Percentiles rank a stretch among this genome's conserved stretches.
phyloP scores from a whole-genome alignment of 108 stramenopile genomes.

The Cyclotella cryptica region DNA sequence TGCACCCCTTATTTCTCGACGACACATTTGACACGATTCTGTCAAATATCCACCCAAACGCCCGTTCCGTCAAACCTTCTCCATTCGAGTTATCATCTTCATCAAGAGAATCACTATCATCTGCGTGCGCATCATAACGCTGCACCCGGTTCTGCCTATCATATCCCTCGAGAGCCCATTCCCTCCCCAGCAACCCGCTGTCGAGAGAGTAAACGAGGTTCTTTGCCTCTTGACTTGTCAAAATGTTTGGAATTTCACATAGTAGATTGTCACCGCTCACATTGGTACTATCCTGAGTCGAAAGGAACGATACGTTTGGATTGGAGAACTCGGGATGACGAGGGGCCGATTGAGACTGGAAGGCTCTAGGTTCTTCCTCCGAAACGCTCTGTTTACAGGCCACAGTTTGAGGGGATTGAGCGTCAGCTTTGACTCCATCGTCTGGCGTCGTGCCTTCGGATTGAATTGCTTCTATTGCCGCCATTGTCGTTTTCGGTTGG shows the following conservation, averaged over 20 bases:
- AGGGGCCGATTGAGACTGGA: not conserved
- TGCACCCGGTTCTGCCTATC: slow-evolving; percentile 70
- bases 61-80: slow-evolving; percentile 12
- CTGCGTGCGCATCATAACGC: slow-evolving; percentile 37
- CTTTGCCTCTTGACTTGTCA: slow-evolving; percentile 31
- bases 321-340: slow-evolving; percentile 23
- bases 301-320: slow-evolving; percentile 11
- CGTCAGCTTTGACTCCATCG: too few species aligned
- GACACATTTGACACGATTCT: slow-evolving; percentile 10
- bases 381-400: too few species aligned
- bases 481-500: not conserved
- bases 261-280: not conserved
- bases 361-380: not conserved
- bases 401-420: too few species aligned
- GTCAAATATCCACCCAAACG: slow-evolving; percentile 50
- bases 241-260: slow-evolving; percentile 28
- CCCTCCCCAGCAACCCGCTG: slow-evolving; percentile 19
- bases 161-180: slow-evolving; percentile 70
- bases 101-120: not conserved
- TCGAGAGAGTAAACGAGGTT: slow-evolving; percentile 34
- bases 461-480: not conserved
- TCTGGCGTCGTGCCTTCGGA: not conserved
- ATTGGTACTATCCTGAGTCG: not conserved
- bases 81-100: not conserved
- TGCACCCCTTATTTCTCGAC: not conserved